phyloP scores from a whole-genome alignment of 202 grass and related monocot species.

The Alloteropsis angusta region DNA sequence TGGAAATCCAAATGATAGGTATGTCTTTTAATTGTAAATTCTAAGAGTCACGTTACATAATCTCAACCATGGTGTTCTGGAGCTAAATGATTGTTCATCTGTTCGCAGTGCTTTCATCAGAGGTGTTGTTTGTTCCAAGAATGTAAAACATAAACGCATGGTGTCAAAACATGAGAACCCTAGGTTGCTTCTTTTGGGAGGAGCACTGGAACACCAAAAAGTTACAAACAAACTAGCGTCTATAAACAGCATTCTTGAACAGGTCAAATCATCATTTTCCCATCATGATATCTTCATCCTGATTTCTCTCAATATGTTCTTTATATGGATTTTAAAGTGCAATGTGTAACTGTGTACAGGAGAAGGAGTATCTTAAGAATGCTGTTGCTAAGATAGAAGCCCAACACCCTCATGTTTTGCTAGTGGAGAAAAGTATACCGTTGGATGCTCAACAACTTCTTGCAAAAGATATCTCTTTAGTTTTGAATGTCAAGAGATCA shows the following conservation, averaged over 20 bases:
- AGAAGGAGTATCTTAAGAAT: slow-evolving; percentile 73
- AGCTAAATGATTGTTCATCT: slow-evolving; percentile 32
- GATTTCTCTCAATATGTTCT: slow-evolving; percentile 9
- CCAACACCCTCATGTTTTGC: slow-evolving; percentile 65
- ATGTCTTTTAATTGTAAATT: slow-evolving; percentile 11
- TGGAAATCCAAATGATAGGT: slow-evolving; percentile 84
- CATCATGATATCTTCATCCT: slow-evolving; percentile 6
- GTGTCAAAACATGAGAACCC: slow-evolving; percentile 82
- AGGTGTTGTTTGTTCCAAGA: slow-evolving; percentile 97
- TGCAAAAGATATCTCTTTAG: slow-evolving; percentile 83
- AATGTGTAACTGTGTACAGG: slow-evolving; percentile 36
- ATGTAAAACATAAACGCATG: slow-evolving; percentile 99
- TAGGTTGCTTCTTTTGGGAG: slow-evolving; percentile 88
- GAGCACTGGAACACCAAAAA: slow-evolving; percentile 83
- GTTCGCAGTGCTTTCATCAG: slow-evolving; percentile 62
- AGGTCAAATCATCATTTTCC: slow-evolving; percentile 41
- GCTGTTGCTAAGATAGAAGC: slow-evolving; percentile 70
- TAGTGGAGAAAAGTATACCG: slow-evolving; percentile 92
- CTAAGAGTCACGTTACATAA: not conserved
- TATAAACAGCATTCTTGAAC: slow-evolving; percentile 66
- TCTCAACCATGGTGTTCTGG: not conserved
- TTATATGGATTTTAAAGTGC: slow-evolving; percentile 22
- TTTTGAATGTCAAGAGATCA: slow-evolving; percentile 82
- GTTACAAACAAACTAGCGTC: slow-evolving; percentile 80
- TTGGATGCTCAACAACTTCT: slow-evolving; percentile 83